Evolutionary conservation across 2,329 filamentous ascomycete genomes (phyloP), one percentile per base, ranked within the genome.

Genomic region (Phaeomoniella chlamydospora): DNA sequence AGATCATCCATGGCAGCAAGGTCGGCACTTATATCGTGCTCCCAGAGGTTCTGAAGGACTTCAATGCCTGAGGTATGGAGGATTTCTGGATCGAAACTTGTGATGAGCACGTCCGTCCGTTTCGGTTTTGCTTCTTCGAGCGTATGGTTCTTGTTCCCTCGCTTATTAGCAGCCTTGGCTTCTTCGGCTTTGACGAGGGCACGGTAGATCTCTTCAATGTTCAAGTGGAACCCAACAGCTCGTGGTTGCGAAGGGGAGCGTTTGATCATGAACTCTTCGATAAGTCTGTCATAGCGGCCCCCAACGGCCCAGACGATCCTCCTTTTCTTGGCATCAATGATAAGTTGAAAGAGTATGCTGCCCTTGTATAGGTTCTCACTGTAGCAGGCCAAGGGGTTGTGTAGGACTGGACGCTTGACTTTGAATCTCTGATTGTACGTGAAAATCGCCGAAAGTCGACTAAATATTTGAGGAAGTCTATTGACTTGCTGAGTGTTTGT

Each of bases 281-380:
- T 88, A 14, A 98, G 63, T 33, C 76, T 75, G 53, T 98, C 92
- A 53, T 98, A 98, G 34, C 90, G 75, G 2, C 90, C 90, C 35
- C 92, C 90, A 18, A 87, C 90, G 4, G 88, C 90, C 50, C 96
- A 85, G 0, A 96, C 83, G 46, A 90, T 80, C 46, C 66, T 64
- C 41, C 73, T 77, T 41, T 79, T 72, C 53, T 85, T 92, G 42
- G 73, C 77, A 53, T 96, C 88, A 43, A 87, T 85, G 2, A 94
- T 62, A 49, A 86, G 94, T 41, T 92, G 83, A 53, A 98, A 96
- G 31, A 96, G 65, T 17, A 96, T 67, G 5, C 87, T 87, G 1
- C 81, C 80, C 13, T 73, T 66, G 55, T 90, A 98, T 53, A 96
- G 94, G 38, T 79, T 81, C 51, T 94, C 87, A 50, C 93, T 93